These are phyloP conservation scores for Lolium rigidum DNA, from an alignment of 176 grass and related monocot species.

Conservation along the genomic window DNA sequence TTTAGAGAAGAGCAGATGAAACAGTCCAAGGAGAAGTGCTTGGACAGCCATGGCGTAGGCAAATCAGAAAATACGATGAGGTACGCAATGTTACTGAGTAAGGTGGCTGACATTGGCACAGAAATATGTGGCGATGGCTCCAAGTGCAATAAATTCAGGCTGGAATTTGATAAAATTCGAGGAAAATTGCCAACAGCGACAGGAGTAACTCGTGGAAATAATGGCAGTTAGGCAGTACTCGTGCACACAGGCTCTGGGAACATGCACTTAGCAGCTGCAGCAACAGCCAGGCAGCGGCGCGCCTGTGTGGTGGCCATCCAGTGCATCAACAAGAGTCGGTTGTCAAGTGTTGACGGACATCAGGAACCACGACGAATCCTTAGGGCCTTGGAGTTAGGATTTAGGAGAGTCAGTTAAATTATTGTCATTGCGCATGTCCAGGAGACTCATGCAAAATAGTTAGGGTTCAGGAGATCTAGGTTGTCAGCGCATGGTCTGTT, in stretches of 20 bases:
- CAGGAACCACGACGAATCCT: neutral
- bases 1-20: conserved; percentile 28
- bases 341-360: neutral
- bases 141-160: conserved; percentile 29
- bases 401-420: neutral
- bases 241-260: neutral
- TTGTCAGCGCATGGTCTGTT: neutral
- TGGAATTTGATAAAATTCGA: conserved; percentile 5
- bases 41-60: neutral
- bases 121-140: conserved; percentile 19
- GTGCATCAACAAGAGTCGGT: neutral
- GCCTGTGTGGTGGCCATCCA: neutral
- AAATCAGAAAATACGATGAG: conserved; percentile 30
- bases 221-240: neutral
- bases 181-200: neutral
- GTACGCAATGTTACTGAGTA: conserved; percentile 33
- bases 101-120: conserved; percentile 20
- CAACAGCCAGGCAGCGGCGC: neutral
- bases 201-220: neutral
- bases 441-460: neutral
- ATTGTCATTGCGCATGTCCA: neutral
- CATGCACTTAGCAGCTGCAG: neutral
- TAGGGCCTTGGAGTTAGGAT: neutral
- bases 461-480: neutral
- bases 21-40: neutral